A percentile compares a stretch with the other conserved stretches of the same genome.
These are phyloP conservation scores for Cladophialophora chaetospira DNA, from an alignment of 2,329 filamentous ascomycete genomes.

Conservation along the genomic window DNA sequence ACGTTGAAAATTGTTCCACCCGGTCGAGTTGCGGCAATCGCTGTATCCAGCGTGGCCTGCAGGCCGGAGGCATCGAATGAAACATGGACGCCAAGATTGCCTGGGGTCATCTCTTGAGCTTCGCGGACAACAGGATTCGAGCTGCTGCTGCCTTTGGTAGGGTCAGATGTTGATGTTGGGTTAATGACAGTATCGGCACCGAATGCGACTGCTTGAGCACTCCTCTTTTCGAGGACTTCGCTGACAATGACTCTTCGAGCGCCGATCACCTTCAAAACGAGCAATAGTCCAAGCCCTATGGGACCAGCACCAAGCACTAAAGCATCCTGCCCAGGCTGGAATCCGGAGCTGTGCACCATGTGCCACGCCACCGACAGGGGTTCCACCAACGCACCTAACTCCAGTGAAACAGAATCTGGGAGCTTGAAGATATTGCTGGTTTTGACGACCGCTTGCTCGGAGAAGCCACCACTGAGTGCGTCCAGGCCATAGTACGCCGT, in stretches of 20 bases:
- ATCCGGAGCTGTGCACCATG: constrained; percentile 50
- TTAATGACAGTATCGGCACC: constrained; percentile 54
- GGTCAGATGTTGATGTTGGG: no score
- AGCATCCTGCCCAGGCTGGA: constrained; percentile 48
- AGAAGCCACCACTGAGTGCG: constrained; percentile 2
- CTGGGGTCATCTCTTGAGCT: neutral
- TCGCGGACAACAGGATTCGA: neutral
- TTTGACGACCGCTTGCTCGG: constrained; percentile 1
- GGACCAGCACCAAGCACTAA: constrained; percentile 54
- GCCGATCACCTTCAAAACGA: constrained; percentile 47
- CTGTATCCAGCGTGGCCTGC: constrained; percentile 51
- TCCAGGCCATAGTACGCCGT: constrained; percentile 2
- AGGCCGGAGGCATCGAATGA: constrained; percentile 57
- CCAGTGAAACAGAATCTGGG: neutral
- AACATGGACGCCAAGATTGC: constrained; percentile 47
- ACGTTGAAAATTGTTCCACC: constrained; percentile 56
- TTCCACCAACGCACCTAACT: constrained; percentile 48
- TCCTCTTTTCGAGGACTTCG: constrained; percentile 43
- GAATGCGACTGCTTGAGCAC: constrained; percentile 52
- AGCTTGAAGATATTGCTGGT: neutral
- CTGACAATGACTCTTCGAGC: constrained; percentile 53
- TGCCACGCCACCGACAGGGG: constrained; percentile 59
- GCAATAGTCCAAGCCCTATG: constrained; percentile 54
- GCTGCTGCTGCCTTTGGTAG: neutral
- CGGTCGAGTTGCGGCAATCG: constrained; percentile 50